These are phyloP conservation scores for Aspergillus jensenii DNA, from an alignment of 2,329 filamentous ascomycete genomes.

Conservation along the genomic window DNA sequence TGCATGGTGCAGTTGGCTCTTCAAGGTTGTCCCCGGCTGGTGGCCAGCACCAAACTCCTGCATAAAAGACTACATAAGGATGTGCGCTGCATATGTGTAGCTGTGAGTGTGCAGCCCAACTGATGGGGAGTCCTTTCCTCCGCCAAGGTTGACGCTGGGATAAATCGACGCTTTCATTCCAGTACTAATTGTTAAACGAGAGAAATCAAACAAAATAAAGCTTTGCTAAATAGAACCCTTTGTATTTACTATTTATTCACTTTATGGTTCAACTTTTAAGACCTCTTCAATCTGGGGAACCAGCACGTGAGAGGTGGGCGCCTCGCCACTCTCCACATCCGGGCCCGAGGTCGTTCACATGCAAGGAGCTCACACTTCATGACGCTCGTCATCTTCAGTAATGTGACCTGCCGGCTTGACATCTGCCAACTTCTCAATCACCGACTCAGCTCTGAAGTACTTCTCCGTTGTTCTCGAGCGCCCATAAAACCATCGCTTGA, in stretches of 20 bases:
- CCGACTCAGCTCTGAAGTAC: neutral
- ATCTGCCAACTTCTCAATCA: slow-evolving; percentile 4
- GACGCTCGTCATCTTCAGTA: slow-evolving; percentile 4
- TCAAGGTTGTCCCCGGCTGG: no score
- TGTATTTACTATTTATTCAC: neutral
- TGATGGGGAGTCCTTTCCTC: no score
- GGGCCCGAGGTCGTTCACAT: slow-evolving; percentile 28
- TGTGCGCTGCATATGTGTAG: neutral
- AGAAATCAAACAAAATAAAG: neutral
- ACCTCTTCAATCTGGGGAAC: slow-evolving; percentile 13
- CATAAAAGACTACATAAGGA: neutral
- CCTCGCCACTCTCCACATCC: slow-evolving; percentile 11
- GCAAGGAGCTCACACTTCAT: slow-evolving; percentile 8
- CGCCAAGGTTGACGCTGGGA: neutral
- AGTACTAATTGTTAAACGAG: neutral
- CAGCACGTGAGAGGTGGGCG: slow-evolving; percentile 21
- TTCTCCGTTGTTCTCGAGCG: neutral
- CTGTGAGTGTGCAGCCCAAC: no score
- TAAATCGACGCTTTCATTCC: no score
- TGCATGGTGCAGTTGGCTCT: no score
- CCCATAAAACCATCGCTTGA: neutral
- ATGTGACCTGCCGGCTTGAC: slow-evolving; percentile 14
- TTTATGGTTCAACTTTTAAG: neutral
- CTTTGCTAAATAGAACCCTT: no score
- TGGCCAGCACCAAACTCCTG: neutral